Conservation (phyloP, 164 flowering plant species). For the Warburgia ugandensis region DNA sequence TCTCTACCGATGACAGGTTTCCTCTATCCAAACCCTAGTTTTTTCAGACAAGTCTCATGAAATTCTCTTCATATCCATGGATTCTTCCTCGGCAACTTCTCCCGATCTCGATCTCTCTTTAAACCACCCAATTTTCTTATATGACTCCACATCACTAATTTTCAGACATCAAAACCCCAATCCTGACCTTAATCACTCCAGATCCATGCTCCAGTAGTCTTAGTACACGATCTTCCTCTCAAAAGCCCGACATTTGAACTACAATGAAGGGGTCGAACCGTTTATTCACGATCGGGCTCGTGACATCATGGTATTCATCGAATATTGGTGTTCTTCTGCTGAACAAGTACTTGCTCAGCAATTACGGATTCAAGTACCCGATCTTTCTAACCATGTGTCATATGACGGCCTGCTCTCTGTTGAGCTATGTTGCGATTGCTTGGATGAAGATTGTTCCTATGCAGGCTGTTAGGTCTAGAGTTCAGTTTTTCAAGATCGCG, state of each 20-base stretch:
- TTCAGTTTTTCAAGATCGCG: slow-evolving; percentile 37
- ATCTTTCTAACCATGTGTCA: slow-evolving; percentile 53
- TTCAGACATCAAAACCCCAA: not conserved
- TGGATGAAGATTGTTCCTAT: slow-evolving; percentile 42
- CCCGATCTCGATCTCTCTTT: not conserved
- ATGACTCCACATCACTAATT: not conserved
- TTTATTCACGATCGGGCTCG: slow-evolving; percentile 35
- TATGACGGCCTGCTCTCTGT: slow-evolving; percentile 45
- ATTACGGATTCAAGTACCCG: slow-evolving; percentile 47
- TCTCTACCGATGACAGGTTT: no score
- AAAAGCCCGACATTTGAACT: not conserved
- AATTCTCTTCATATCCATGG: not conserved
- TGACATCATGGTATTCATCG: slow-evolving; percentile 40
- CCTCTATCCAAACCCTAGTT: no score
- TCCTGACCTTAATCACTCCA: no score
- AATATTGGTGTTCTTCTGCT: slow-evolving; percentile 45
- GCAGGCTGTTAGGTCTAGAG: slow-evolving; percentile 32
- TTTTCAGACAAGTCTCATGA: no score
- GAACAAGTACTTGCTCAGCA: slow-evolving; percentile 39
- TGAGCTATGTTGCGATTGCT: slow-evolving; percentile 39
- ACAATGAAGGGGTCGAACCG: slow-evolving; percentile 17
- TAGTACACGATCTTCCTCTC: not conserved
- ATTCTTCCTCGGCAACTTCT: not conserved
- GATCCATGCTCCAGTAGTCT: no score
- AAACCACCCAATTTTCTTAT: no score